These are phyloP conservation scores for Rhizodiscina lignyota DNA, from an alignment of 495 filamentous ascomycete species.

Conservation along the genomic window DNA sequence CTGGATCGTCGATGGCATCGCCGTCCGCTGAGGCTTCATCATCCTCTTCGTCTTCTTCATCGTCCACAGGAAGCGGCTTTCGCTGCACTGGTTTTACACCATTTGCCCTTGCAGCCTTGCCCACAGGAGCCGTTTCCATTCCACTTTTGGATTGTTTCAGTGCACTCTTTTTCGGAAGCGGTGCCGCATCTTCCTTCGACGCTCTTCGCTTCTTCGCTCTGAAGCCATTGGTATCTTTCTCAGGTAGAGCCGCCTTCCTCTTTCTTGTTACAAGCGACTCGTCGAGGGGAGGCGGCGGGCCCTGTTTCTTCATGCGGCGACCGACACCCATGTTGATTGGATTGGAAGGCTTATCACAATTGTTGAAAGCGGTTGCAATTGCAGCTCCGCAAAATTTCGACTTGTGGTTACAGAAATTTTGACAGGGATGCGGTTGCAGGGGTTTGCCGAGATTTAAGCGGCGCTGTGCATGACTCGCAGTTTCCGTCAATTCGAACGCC, in stretches of 20 bases:
- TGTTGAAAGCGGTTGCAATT: no score
- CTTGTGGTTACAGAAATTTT: no score
- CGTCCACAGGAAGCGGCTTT: slow-evolving; percentile 3
- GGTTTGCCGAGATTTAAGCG: no score
- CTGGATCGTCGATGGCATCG: slow-evolving; percentile 33
- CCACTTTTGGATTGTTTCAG: slow-evolving; percentile 14
- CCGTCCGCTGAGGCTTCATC: slow-evolving; percentile 15
- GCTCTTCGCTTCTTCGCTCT: slow-evolving; percentile 55
- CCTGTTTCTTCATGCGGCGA: slow-evolving; percentile 92
- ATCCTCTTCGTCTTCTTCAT: slow-evolving; percentile 7
- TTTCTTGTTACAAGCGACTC: slow-evolving; percentile 64
- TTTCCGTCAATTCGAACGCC: no score
- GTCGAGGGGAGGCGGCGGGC: slow-evolving; percentile 63
- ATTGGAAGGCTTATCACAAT: no score
- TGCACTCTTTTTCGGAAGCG: slow-evolving; percentile 14
- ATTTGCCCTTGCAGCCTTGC: background rate
- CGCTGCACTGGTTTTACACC: background rate
- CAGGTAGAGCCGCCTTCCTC: slow-evolving; percentile 39
- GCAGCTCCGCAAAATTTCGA: no score
- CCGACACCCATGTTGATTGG: slow-evolving; percentile 76
- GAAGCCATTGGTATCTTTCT: slow-evolving; percentile 8
- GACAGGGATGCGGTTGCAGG: no score
- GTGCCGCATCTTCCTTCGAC: slow-evolving; percentile 15
- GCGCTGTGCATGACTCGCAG: no score
- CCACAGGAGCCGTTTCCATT: background rate